Conservation (phyloP, 2,329 filamentous ascomycete genomes). For the Paecilomyces sp. region DNA sequence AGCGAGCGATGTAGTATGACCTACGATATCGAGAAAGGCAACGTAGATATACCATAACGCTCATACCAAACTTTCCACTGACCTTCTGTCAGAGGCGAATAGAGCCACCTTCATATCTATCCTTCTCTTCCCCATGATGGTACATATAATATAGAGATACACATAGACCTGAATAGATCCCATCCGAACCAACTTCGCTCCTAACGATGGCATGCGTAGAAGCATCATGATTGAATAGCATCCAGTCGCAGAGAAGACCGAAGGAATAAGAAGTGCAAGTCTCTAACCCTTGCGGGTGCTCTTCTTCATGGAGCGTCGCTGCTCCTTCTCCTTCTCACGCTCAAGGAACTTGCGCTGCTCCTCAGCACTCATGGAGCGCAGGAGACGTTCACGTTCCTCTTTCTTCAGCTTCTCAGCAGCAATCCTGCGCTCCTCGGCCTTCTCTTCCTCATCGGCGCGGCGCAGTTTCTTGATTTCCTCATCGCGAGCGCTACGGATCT, state of each 20-base stretch:
- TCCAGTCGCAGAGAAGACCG: not conserved
- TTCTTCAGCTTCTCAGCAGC: constrained; percentile 62
- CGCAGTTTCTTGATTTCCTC: constrained; percentile 72
- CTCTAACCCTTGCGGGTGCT: constrained; percentile 46
- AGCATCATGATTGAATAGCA: not conserved
- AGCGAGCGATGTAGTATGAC: too few relatives aligned
- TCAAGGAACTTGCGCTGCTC: constrained; percentile 81
- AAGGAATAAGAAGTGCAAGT: not conserved
- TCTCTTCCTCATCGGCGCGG: constrained; percentile 67
- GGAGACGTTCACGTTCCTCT: constrained; percentile 77
- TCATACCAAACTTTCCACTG: not conserved
- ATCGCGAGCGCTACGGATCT: constrained; percentile 73
- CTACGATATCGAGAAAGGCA: too few relatives aligned
- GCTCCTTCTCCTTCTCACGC: constrained; percentile 69
- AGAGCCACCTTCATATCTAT: not conserved
- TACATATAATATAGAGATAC: not conserved
- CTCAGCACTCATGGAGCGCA: constrained; percentile 70
- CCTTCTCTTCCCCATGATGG: not conserved
- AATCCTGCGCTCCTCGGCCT: constrained; percentile 53
- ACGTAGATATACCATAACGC: too few relatives aligned
- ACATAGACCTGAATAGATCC: not conserved
- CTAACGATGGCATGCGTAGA: not conserved
- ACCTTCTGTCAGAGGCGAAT: not conserved
- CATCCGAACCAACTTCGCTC: not conserved
- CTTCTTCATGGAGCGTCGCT: constrained; percentile 57